Evolutionary conservation across 1,139 yeast species (phyloP).

Genomic region (Geotrichum klebahnii): DNA sequence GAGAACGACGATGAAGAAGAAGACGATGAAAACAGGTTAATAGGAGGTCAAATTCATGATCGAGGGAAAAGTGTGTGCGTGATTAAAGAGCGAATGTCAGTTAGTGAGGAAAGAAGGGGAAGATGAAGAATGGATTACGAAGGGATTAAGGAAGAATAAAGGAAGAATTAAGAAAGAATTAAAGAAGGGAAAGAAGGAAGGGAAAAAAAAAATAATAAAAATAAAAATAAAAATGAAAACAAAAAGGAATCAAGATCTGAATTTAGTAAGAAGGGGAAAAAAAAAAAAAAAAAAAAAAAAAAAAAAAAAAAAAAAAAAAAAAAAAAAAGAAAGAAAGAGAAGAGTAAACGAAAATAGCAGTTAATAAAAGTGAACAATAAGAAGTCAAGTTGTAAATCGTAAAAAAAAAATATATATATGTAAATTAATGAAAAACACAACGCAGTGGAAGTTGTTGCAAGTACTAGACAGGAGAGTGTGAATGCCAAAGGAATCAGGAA

Average conservation of each 20-base stretch:
- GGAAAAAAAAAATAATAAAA: slow-evolving; percentile 10
- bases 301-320: not conserved
- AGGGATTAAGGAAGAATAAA: slow-evolving; percentile 2
- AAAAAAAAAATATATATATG: too few species aligned
- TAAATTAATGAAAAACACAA: too few species aligned
- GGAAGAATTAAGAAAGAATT: not conserved
- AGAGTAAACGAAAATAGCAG: too few species aligned
- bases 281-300: slow-evolving; percentile 9
- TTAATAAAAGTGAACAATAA: too few species aligned
- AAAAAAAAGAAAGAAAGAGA: not conserved
- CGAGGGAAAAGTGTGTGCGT: not conserved
- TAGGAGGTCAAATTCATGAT: not conserved
- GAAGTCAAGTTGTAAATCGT: too few species aligned
- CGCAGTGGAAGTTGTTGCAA: too few species aligned
- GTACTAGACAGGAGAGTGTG: too few species aligned
- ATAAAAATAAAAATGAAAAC: not conserved
- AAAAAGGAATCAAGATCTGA: not conserved
- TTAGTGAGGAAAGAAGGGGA: not conserved
- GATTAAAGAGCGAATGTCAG: not conserved
- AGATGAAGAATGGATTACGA: not conserved
- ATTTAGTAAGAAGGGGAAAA: not conserved
- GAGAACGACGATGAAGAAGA: too few species aligned
- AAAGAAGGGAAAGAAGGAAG: slow-evolving; percentile 2
- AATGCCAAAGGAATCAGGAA: too few species aligned
- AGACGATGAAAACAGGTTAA: not conserved